These are phyloP conservation scores for Skeletonema marinoi DNA, from an alignment of 108 stramenopile species.

Conservation along the genomic window DNA sequence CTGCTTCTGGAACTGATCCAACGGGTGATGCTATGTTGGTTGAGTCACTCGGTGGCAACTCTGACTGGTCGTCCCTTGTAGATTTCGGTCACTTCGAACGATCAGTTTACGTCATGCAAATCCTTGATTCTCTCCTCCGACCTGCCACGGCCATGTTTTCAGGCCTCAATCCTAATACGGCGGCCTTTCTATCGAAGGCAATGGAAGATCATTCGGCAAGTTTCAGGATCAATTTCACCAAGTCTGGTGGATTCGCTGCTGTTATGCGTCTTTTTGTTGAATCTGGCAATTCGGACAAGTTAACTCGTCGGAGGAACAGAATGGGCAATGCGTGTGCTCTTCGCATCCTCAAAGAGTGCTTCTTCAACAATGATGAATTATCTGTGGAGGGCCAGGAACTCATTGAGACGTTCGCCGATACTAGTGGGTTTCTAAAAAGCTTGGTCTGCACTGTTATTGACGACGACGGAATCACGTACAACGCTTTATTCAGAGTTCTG, in stretches of 20 bases:
- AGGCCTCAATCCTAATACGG: slow-evolving; percentile 38
- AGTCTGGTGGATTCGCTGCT: slow-evolving; percentile 91
- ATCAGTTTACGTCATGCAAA: slow-evolving; percentile 92
- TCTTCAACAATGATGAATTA: slow-evolving; percentile 47
- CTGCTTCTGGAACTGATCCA: slow-evolving; percentile 30
- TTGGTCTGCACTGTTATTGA: slow-evolving; percentile 76
- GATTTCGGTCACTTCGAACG: slow-evolving; percentile 73
- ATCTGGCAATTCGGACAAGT: slow-evolving; percentile 49
- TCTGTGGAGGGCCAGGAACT: slow-evolving; percentile 62
- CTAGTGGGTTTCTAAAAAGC: slow-evolving; percentile 70
- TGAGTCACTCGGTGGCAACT: slow-evolving; percentile 45
- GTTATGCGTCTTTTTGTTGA: slow-evolving; percentile 79
- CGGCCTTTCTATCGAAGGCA: slow-evolving; percentile 33
- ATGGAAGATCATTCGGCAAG: slow-evolving; percentile 42
- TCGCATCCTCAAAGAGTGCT: slow-evolving; percentile 82
- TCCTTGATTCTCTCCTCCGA: slow-evolving; percentile 89
- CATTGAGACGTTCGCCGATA: slow-evolving; percentile 61
- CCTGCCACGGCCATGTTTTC: slow-evolving; percentile 85
- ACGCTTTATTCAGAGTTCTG: slow-evolving; percentile 76
- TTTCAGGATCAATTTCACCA: slow-evolving; percentile 82
- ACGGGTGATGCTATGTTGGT: slow-evolving; percentile 69
- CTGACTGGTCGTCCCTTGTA: slow-evolving; percentile 71
- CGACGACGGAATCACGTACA: slow-evolving; percentile 71
- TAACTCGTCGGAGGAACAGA: slow-evolving; percentile 61
- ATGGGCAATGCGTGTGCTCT: slow-evolving; percentile 88